Conservation (phyloP, 2,329 filamentous ascomycete genomes). For the Ophiostoma ips region DNA sequence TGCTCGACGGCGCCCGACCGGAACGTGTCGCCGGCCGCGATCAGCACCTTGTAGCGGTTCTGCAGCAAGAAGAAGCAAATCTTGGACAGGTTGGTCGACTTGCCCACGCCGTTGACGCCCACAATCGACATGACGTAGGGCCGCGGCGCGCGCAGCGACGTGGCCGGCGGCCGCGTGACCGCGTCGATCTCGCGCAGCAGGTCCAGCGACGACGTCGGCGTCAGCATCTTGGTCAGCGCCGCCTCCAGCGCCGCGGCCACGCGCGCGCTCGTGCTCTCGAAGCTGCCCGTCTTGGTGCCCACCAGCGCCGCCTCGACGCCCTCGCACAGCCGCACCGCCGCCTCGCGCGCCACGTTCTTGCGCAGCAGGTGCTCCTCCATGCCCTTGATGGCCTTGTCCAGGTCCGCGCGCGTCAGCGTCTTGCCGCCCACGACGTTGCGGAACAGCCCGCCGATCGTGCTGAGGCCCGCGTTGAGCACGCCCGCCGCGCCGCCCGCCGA, state of each 20-base stretch:
- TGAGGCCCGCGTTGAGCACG: constrained; percentile 65
- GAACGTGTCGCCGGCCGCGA: constrained; percentile 93
- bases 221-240: constrained; percentile 87
- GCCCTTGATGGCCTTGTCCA: constrained; percentile 82
- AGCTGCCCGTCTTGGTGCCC: constrained; percentile 80
- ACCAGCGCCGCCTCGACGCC: constrained; percentile 82
- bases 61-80: constrained; percentile 96
- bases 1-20: constrained; percentile 95
- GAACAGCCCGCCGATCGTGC: constrained; percentile 76
- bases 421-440: constrained; percentile 92
- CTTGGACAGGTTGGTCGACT: constrained; percentile 94
- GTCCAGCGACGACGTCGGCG: constrained; percentile 86
- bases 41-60: constrained; percentile 90
- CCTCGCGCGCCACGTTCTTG: constrained; percentile 95
- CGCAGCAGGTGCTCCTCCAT: constrained; percentile 91
- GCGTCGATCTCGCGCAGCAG: constrained; percentile 84
- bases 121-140: constrained; percentile 98
- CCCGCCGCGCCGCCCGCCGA: constrained; percentile 35
- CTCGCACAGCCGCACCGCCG: constrained; percentile 78
- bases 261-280: constrained; percentile 72
- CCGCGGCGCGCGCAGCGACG: constrained; percentile 49
- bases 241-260: constrained; percentile 82
- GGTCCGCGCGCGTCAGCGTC: constrained; percentile 72
- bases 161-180: constrained; percentile 51
- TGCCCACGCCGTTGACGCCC: constrained; percentile 94